phyloP scores from a whole-genome alignment of 768 basidiomycete genomes.

The Tulasnella sp. region DNA sequence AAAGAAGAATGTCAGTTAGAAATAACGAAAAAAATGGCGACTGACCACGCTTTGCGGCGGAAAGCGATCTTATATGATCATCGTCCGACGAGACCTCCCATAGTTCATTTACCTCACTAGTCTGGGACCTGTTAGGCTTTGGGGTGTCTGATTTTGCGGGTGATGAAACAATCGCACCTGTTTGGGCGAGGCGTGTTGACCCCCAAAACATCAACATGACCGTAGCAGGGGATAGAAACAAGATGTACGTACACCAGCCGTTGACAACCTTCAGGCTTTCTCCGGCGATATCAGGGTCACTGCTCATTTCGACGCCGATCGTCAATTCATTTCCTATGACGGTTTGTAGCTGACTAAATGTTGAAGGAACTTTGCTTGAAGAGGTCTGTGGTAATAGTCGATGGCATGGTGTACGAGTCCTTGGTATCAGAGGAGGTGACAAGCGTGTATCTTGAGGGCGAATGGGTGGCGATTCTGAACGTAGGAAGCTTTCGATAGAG shows the following conservation, averaged over 20 bases:
- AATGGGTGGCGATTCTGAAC: background rate
- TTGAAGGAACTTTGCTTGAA: slow-evolving; percentile 7
- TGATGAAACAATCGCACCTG: slow-evolving; percentile 32
- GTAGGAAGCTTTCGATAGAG: background rate
- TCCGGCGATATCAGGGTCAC: slow-evolving; percentile 33
- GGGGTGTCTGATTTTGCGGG: background rate
- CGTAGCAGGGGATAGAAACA: slow-evolving; percentile 22
- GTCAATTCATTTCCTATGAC: slow-evolving; percentile 25
- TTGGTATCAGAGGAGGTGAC: slow-evolving; percentile 34
- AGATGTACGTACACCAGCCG: too few relatives aligned
- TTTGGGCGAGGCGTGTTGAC: slow-evolving; percentile 30
- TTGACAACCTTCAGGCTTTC: slow-evolving; percentile 47
- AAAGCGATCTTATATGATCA: too few relatives aligned
- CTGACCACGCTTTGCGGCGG: too few relatives aligned
- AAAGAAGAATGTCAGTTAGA: too few relatives aligned
- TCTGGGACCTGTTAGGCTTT: background rate
- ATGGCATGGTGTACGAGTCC: background rate
- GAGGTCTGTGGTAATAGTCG: background rate
- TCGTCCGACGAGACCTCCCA: slow-evolving; percentile 38
- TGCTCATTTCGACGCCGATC: slow-evolving; percentile 28
- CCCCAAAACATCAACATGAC: background rate
- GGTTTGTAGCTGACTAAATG: slow-evolving; percentile 22
- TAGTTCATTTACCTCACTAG: slow-evolving; percentile 40
- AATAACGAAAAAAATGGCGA: too few relatives aligned
- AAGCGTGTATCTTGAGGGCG: slow-evolving; percentile 30